These are phyloP conservation scores for Lentinula aciculospora DNA, from an alignment of 768 basidiomycete genomes.

Conservation along the genomic window DNA sequence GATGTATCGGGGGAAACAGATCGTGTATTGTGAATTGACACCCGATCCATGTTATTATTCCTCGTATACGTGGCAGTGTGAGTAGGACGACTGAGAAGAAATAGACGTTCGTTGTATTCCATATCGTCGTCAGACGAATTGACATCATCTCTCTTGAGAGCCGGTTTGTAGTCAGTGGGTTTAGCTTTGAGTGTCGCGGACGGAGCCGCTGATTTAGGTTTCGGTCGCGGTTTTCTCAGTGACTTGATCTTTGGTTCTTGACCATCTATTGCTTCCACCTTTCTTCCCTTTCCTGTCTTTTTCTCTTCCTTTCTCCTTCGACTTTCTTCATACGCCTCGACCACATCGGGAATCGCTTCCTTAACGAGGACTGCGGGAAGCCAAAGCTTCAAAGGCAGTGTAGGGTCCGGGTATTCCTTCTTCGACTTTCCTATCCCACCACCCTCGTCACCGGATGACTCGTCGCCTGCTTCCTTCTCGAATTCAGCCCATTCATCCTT, in stretches of 20 bases:
- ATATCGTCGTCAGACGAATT: constrained; percentile 1
- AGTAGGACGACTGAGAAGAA: not conserved
- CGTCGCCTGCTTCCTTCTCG: constrained; percentile 13
- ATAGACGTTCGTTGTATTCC: not conserved
- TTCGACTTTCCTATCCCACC: constrained; percentile 13
- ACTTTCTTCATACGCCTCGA: constrained; percentile 24
- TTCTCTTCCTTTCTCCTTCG: constrained; percentile 23
- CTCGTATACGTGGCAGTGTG: too few species aligned
- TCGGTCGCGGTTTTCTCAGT: not conserved
- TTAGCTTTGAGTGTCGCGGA: not conserved
- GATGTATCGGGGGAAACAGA: not conserved
- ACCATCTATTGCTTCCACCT: constrained; percentile 7
- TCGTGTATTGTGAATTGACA: not conserved
- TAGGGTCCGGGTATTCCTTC: constrained; percentile 22
- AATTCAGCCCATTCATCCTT: constrained; percentile 5
- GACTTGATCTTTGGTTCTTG: not conserved
- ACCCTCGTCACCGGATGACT: constrained; percentile 10
- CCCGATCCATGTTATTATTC: too few species aligned
- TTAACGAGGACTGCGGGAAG: constrained; percentile 34
- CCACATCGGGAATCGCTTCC: constrained; percentile 33
- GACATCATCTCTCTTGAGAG: not conserved
- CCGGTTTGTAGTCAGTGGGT: not conserved
- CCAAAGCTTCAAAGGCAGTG: constrained; percentile 30
- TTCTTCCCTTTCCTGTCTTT: constrained; percentile 11
- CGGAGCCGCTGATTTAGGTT: not conserved